Evolutionary conservation across 75 land plant genomes (phyloP).

Genomic region (Pinus tabuliformis): DNA sequence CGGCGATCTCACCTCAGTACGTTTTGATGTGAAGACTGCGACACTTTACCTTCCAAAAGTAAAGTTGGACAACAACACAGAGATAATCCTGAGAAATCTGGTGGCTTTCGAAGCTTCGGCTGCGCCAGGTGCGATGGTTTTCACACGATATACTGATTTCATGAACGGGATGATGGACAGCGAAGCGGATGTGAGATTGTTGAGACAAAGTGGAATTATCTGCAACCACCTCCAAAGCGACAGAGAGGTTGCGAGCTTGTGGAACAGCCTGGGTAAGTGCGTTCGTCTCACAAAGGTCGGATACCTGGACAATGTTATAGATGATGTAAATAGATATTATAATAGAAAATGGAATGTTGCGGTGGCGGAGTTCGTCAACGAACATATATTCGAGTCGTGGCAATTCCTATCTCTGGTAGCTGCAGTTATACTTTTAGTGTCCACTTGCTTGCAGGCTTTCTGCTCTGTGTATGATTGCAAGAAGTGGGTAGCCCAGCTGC

Average conservation of each 20-base stretch:
- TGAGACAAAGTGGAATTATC: background rate
- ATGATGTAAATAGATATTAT: background rate
- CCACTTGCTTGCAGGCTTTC: background rate
- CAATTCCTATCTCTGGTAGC: background rate
- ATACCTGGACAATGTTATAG: background rate
- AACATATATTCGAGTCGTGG: background rate
- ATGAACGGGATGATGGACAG: slow-evolving; percentile 71
- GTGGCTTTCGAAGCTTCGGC: slow-evolving; percentile 52
- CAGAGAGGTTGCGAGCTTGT: background rate
- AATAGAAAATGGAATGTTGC: background rate
- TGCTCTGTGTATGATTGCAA: background rate
- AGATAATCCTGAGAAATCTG: slow-evolving; percentile 12
- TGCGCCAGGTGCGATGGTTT: slow-evolving; percentile 24
- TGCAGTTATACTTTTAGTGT: background rate
- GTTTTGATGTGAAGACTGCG: slow-evolving; percentile 26
- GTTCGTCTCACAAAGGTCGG: background rate
- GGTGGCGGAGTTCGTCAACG: background rate
- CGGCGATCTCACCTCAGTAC: slow-evolving; percentile 24
- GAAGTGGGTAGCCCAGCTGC: background rate
- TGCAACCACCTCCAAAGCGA: background rate
- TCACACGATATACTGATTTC: slow-evolving; percentile 56
- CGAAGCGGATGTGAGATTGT: background rate
- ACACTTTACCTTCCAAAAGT: slow-evolving; percentile 33
- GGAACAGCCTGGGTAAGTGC: background rate
- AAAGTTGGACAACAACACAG: slow-evolving; percentile 37